These are phyloP conservation scores for Daldinia bambusicola DNA, from an alignment of 495 filamentous ascomycete species.

Conservation along the genomic window DNA sequence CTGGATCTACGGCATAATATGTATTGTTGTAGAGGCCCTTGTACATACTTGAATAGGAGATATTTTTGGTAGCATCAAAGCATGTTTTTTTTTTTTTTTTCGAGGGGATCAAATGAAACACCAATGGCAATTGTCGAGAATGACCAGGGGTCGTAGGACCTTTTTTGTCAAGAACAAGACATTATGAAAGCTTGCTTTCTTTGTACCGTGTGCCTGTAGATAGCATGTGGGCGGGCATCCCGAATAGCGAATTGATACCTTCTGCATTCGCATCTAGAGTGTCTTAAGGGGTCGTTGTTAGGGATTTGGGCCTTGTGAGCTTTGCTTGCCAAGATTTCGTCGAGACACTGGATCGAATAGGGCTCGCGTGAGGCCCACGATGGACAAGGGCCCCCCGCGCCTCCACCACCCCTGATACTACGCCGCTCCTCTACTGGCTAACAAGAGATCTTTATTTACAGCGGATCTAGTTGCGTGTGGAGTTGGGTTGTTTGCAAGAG, in stretches of 20 bases:
- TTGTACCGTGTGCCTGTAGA: slow-evolving; percentile 36
- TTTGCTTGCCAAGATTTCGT: slow-evolving; percentile 7
- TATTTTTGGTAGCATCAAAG: slow-evolving; percentile 17
- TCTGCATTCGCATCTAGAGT: slow-evolving; percentile 33
- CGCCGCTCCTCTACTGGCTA: background rate
- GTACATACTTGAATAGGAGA: slow-evolving; percentile 21
- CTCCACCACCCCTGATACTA: slow-evolving; percentile 10
- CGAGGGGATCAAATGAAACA: slow-evolving; percentile 25
- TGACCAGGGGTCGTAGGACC: slow-evolving; percentile 39
- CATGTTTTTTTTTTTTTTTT: background rate
- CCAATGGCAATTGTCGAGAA: slow-evolving; percentile 26
- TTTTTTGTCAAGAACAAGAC: slow-evolving; percentile 21
- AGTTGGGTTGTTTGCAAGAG: background rate
- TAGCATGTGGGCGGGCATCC: slow-evolving; percentile 37
- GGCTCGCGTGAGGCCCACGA: slow-evolving; percentile 26
- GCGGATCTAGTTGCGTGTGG: background rate
- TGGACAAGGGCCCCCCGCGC: slow-evolving; percentile 31
- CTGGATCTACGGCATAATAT: slow-evolving; percentile 13
- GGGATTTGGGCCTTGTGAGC: slow-evolving; percentile 35
- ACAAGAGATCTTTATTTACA: background rate
- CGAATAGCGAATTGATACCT: slow-evolving; percentile 36
- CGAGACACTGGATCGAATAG: slow-evolving; percentile 31
- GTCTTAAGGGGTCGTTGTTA: slow-evolving; percentile 26
- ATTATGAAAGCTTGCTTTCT: slow-evolving; percentile 18
- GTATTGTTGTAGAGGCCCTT: slow-evolving; percentile 10